A percentile compares a stretch with the other conserved stretches of the same genome.
Evolutionary conservation across 805 yeast genomes (phyloP).

Genomic region (Huiozyma naganishii): DNA sequence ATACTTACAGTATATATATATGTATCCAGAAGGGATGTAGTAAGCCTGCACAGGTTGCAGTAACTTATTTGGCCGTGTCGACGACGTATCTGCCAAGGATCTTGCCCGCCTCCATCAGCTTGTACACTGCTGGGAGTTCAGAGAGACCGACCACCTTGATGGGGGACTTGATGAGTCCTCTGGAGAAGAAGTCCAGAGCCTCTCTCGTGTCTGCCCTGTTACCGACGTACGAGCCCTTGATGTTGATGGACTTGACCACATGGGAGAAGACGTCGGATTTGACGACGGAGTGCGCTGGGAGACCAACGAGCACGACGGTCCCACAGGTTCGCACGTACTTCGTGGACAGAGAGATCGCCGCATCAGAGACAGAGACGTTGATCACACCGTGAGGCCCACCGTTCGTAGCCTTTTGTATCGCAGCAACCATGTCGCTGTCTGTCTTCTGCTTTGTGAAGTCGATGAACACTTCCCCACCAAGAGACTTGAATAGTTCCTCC

Average conservation of each 20-base stretch:
- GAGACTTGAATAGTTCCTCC: slow-evolving; percentile 32
- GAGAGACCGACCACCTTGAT: slow-evolving; percentile 48
- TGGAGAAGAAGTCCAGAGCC: slow-evolving; percentile 57
- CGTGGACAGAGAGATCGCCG: slow-evolving; percentile 47
- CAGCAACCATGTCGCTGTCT: slow-evolving; percentile 32
- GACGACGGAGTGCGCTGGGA: slow-evolving; percentile 68
- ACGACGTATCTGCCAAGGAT: slow-evolving; percentile 76
- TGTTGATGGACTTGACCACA: slow-evolving; percentile 58
- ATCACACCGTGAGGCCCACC: slow-evolving; percentile 71
- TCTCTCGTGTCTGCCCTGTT: slow-evolving; percentile 75
- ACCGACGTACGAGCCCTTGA: slow-evolving; percentile 78
- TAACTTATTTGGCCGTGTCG: slow-evolving; percentile 49
- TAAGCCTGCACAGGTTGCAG: neutral
- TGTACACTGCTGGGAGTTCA: slow-evolving; percentile 42
- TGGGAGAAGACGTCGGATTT: slow-evolving; percentile 56
- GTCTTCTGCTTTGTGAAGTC: slow-evolving; percentile 45
- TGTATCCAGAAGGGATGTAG: neutral
- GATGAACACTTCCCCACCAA: slow-evolving; percentile 46
- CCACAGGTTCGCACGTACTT: slow-evolving; percentile 54
- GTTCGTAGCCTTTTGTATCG: slow-evolving; percentile 40
- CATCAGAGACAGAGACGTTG: slow-evolving; percentile 58
- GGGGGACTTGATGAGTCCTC: slow-evolving; percentile 57
- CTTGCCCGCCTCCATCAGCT: slow-evolving; percentile 46
- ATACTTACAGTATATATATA: too few relatives aligned
- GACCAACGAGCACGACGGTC: slow-evolving; percentile 59